A percentile compares a stretch with the other conserved stretches of the same genome.
These are phyloP conservation scores for Rubia yunnanensis DNA, from an alignment of 257 asterid species.

Conservation along the genomic window DNA sequence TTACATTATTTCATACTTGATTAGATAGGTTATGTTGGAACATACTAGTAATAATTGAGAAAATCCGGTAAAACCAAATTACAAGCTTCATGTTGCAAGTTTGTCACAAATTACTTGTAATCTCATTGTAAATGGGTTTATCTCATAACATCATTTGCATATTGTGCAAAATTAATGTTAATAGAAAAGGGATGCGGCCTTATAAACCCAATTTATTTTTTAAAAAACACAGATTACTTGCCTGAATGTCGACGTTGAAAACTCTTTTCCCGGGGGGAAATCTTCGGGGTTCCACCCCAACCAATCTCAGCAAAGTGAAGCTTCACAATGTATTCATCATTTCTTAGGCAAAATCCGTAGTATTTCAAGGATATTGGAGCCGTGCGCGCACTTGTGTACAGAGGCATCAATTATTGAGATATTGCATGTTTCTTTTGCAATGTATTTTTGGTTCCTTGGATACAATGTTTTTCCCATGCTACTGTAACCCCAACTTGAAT, in stretches of 20 bases:
- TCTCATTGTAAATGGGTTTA: no score
- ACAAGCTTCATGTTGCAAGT: no score
- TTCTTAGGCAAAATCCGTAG: constrained; percentile 21
- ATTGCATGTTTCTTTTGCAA: constrained; percentile 3
- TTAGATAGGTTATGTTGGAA: no score
- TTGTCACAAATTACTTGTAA: no score
- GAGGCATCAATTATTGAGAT: constrained; percentile 12
- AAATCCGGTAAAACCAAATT: no score
- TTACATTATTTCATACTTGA: no score
- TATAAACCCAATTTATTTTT: no score
- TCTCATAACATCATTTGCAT: no score
- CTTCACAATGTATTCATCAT: constrained; percentile 5
- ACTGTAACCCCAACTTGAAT: constrained; percentile 22
- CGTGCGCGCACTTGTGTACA: constrained; percentile 17
- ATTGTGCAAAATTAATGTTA: no score
- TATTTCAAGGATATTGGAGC: constrained; percentile 26
- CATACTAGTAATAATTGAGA: no score
- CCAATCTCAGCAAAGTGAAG: constrained; percentile 26
- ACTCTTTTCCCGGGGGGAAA: neutral
- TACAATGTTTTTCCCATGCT: constrained; percentile 15
- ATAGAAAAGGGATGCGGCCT: no score
- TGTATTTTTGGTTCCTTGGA: neutral
- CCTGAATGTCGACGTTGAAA: constrained; percentile 25
- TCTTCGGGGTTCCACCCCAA: neutral
- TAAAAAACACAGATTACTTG: constrained; percentile 5